phyloP scores from a whole-genome alignment of 169 alveolate genomes.

The Plasmodium inui region DNA sequence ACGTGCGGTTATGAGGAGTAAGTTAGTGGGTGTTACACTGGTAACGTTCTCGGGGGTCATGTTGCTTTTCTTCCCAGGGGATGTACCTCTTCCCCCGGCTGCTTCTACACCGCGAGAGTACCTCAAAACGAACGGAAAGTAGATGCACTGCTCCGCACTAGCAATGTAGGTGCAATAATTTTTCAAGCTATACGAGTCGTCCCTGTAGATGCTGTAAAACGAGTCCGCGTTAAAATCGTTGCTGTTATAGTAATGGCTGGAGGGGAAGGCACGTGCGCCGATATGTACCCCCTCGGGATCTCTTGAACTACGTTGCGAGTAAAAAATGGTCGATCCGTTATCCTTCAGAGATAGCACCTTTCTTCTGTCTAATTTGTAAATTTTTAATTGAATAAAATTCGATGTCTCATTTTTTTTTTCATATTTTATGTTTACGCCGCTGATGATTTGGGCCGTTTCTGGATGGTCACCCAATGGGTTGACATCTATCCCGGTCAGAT shows the following conservation, averaged over 20 bases:
- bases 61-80: neutral
- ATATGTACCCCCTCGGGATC: neutral
- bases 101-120: neutral
- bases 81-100: neutral
- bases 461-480: neutral
- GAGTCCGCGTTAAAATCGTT: constrained; percentile 18
- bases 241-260: constrained; percentile 34
- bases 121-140: constrained; percentile 31
- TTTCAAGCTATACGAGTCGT: constrained; percentile 10
- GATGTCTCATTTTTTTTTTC: neutral
- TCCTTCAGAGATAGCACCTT: constrained; percentile 10
- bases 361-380: constrained; percentile 47
- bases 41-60: neutral
- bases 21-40: neutral
- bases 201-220: constrained; percentile 59
- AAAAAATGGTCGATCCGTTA: constrained; percentile 57
- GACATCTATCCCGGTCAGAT: neutral
- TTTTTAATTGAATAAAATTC: constrained; percentile 8
- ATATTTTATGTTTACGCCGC: neutral
- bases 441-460: neutral
- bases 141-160: constrained; percentile 23
- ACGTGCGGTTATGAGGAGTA: neutral
- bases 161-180: constrained; percentile 28
- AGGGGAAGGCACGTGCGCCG: neutral
- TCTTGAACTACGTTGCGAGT: constrained; percentile 12